phyloP scores from a whole-genome alignment of 768 basidiomycete genomes.

The Kockovaella imperatae region DNA sequence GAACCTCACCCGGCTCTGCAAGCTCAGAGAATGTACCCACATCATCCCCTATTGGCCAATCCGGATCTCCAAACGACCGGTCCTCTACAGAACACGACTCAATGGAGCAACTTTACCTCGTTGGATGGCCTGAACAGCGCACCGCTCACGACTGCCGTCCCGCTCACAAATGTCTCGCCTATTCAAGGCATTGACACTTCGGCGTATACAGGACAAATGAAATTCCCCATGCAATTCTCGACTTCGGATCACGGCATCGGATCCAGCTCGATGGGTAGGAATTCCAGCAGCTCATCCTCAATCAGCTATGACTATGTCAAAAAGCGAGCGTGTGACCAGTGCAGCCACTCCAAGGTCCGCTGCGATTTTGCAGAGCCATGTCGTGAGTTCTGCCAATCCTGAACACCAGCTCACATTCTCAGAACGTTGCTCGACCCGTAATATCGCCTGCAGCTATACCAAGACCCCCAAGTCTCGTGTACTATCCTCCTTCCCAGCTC shows the following conservation, averaged over 20 bases:
- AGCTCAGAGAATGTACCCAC: slow-evolving; percentile 29
- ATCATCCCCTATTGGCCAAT: slow-evolving; percentile 20
- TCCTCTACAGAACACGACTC: no score
- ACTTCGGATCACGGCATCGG: slow-evolving; percentile 20
- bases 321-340: slow-evolving; percentile 43
- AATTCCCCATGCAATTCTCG: slow-evolving; percentile 19
- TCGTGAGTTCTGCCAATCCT: slow-evolving; percentile 16
- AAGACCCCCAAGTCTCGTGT: slow-evolving; percentile 21
- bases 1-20: slow-evolving; percentile 7
- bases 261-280: slow-evolving; percentile 4
- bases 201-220: no score
- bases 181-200: no score
- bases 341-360: slow-evolving; percentile 41
- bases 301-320: slow-evolving; percentile 29
- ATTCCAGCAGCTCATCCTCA: slow-evolving; percentile 1
- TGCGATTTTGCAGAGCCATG: slow-evolving; percentile 42
- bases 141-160: no score
- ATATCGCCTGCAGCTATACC: slow-evolving; percentile 28
- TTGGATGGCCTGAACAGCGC: no score
- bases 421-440: slow-evolving; percentile 32
- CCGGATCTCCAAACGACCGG: no score
- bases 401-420: background rate
- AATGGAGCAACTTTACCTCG: no score
- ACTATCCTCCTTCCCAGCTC: background rate
- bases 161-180: no score